Conservation (phyloP, 441 rosid species). For the Mallotus repandus region DNA sequence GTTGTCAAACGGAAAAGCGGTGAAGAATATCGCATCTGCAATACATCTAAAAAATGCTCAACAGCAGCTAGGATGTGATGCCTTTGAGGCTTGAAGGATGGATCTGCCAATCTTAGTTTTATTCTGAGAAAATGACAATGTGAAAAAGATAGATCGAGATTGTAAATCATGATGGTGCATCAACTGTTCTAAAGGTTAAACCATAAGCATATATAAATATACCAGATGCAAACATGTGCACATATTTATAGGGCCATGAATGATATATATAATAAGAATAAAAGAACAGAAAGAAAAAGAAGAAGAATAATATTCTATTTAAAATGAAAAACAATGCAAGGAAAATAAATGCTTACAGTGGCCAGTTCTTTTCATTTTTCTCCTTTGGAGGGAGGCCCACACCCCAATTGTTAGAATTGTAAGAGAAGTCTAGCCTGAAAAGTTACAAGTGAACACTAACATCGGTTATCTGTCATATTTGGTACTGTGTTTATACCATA, state of each 20-base stretch:
- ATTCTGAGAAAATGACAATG: constrained; percentile 45
- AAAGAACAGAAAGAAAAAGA: not conserved
- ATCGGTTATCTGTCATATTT: constrained; percentile 4
- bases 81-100: constrained; percentile 83
- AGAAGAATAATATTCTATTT: too few species aligned
- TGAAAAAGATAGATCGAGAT: constrained; percentile 12
- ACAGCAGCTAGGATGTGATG: constrained; percentile 71
- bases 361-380: constrained; percentile 86
- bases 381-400: constrained; percentile 91
- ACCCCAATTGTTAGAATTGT: constrained; percentile 85
- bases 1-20: constrained; percentile 80
- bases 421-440: constrained; percentile 86
- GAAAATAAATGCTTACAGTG: constrained; percentile 55
- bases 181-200: constrained; percentile 8
- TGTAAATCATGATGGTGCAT: constrained; percentile 2
- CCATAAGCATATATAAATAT: not conserved
- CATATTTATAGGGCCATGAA: not conserved
- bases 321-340: constrained; percentile 5
- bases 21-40: constrained; percentile 85
- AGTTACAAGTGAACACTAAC: constrained; percentile 22
- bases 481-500: constrained; percentile 1
- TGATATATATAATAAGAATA: not conserved
- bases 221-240: too few species aligned
- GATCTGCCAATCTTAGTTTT: constrained; percentile 78
- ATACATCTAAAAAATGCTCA: constrained; percentile 61